Base-by-base conservation (phyloP, 495 filamentous ascomycete species). In the Penicillium lividum region DNA sequence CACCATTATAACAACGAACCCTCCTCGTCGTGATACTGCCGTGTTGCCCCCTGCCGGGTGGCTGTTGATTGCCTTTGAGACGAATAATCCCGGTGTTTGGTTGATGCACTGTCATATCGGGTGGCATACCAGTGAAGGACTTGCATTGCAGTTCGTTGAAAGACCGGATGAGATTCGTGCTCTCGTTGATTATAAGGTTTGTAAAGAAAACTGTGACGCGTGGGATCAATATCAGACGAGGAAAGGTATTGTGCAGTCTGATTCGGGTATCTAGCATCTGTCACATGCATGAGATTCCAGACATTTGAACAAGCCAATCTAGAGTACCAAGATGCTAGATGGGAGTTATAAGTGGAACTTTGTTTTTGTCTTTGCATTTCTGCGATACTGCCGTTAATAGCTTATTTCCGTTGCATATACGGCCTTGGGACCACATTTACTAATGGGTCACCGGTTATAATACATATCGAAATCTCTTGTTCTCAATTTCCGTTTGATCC, bases 401-500 rank as follows among this genome's bases (percentile, higher is more conserved):
- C 30, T 33, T 5, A 33, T 33, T 33, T 33, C 0, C 0, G 2
- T 33, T 9, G 30, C 30, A 9, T 13, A 36, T 9, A 36, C 8
- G 13, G 1, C 33, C 33, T 11, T 4, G 13, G 33, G 22, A 22
- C 22, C 22, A 8, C 9, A 36, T 36, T 4, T 33, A 9, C 30
- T 33, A 22, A 22, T 9, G 30, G 30, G 1, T 9, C 8, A 9
- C 30, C 33, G 33, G 13, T 30, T 66, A 82, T 47, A 83, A 53
- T 5, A 77, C 76, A 57, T 83, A 84, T 65, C 80, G 66, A 60
- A 85, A 85, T 1, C 70, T 77, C 60, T 76, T 79, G 46, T 85
- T 85, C 27, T 83, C 80, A 15, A 85, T 64, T 63, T 85, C 80
- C 0, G 81, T 84, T 70, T 79, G 69, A 56, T 84, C 81, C 68